phyloP scores from a whole-genome alignment of 768 basidiomycete genomes.

The Cyclocybe cylindracea region DNA sequence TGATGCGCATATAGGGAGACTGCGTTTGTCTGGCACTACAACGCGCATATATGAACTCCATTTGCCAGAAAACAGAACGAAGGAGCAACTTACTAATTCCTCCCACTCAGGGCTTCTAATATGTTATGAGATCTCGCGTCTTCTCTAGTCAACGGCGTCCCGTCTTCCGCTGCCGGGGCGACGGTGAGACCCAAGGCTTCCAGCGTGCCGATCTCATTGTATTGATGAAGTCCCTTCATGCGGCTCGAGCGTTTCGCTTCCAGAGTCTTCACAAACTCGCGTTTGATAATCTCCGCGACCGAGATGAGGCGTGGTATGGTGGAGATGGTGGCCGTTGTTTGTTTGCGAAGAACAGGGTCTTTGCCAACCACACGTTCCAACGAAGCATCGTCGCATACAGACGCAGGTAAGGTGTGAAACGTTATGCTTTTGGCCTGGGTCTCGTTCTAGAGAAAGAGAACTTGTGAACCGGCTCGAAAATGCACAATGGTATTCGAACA shows the following conservation, averaged over 20 bases:
- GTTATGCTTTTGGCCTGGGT: constrained; percentile 49
- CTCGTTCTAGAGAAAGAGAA: constrained; percentile 30
- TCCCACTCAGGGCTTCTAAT: constrained; percentile 52
- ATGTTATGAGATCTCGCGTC: constrained; percentile 39
- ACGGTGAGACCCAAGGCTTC: constrained; percentile 36
- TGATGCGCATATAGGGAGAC: constrained; percentile 72
- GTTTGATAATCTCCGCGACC: constrained; percentile 83
- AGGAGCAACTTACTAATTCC: constrained; percentile 51
- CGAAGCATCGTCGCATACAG: not conserved
- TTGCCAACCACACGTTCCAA: too few relatives aligned
- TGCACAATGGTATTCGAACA: constrained; percentile 7
- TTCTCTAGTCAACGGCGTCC: constrained; percentile 12
- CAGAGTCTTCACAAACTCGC: constrained; percentile 67
- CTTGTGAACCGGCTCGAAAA: too few relatives aligned
- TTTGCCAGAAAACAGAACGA: constrained; percentile 2
- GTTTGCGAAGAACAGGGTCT: not conserved
- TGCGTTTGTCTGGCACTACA: constrained; percentile 54
- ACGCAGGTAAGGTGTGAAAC: constrained; percentile 60
- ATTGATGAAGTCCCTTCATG: constrained; percentile 67
- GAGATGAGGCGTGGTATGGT: constrained; percentile 67
- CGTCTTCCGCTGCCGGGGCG: constrained; percentile 1
- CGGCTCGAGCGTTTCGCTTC: constrained; percentile 40
- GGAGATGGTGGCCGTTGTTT: constrained; percentile 29
- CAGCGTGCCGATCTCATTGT: constrained; percentile 67
- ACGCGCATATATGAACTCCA: constrained; percentile 1